A percentile compares a stretch with the other conserved stretches of the same genome.
Evolutionary conservation across 139 green algal genomes (phyloP).

Genomic region (Eudorina sp.): DNA sequence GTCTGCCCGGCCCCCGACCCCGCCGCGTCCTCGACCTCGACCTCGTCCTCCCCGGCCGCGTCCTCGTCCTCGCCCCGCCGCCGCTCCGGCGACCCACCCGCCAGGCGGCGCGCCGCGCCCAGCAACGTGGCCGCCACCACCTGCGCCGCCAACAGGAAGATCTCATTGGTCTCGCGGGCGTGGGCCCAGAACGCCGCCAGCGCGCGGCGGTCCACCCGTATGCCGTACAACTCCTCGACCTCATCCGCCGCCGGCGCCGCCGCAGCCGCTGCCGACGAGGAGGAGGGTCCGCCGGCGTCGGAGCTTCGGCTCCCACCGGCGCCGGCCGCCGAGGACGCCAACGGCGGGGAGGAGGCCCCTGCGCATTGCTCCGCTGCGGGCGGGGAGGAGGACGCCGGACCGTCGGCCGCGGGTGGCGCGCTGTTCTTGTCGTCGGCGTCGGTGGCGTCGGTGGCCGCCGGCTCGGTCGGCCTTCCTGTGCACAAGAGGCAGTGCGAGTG

Average conservation of each 20-base stretch:
- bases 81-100: no score
- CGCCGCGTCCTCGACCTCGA: no score
- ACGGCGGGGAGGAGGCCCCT: neutral
- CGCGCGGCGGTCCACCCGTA: conserved; percentile 43
- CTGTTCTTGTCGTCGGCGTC: neutral
- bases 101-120: no score
- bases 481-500: conserved; percentile 75
- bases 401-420: neutral
- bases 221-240: conserved; percentile 28
- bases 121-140: conserved; percentile 44
- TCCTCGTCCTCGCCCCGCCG: no score
- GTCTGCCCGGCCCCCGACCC: no score
- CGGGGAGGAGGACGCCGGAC: neutral
- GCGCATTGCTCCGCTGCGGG: no score
- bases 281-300: neutral
- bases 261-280: neutral
- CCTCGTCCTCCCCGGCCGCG: no score
- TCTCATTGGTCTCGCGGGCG: conserved; percentile 81
- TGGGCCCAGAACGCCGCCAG: conserved; percentile 72
- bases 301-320: no score
- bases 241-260: neutral
- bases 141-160: conserved; percentile 78
- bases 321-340: neutral
- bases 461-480: conserved; percentile 28
- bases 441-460: neutral